Evolutionary conservation across 441 rosid species (phyloP), one percentile per base, ranked within the genome.

Genomic region (Gossypium armourianum): DNA sequence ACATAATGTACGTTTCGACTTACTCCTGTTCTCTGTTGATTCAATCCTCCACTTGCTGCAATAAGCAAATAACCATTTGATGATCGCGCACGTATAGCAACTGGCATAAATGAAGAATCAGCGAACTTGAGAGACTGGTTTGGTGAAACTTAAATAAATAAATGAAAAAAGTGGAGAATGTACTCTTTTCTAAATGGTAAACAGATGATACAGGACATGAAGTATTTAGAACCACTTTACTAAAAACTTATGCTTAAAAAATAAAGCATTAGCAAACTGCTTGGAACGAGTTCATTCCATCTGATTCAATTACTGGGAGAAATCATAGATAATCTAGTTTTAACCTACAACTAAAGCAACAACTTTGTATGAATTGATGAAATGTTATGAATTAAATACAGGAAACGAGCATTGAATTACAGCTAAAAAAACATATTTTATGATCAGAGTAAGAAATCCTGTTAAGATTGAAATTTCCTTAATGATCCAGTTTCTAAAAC

Each of bases 11-110:
- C 4, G 28, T 47, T 81, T 49, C 62, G 0, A 86, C 97, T 90
- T 82, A 92, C 99, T 81, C 99, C 99, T 49, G 97, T 94, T 83
- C 97, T 89, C 86, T 92, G 97, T 82, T 94, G 99, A 79, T 94
- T 94, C 59, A 94, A 75, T 68, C 99, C 97, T 72, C 99, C 97
- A 82, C 99, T 94, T 70, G 97, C 89, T 53, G 92, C 97, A 75
- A 95, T 87, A 70, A 92, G 97, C 86, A 92, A 80, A 89, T 92
- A 95, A 15, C 97, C 97, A 83, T 88, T 90, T 20, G 97, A 92
- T 4, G 80, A 75, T 16, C 66, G 78, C 77, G 84, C 88, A 60
- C 67, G 86, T 65, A 68, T 73, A 59, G 88, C 92, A 88, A 85
- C 99, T 94, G 80, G 16, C 4, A 4, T 40, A 56, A 59, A 72